Evolutionary conservation across 805 yeast species (phyloP), one percentile per base, ranked within the genome.

Genomic region (Starmerella asiatica): DNA sequence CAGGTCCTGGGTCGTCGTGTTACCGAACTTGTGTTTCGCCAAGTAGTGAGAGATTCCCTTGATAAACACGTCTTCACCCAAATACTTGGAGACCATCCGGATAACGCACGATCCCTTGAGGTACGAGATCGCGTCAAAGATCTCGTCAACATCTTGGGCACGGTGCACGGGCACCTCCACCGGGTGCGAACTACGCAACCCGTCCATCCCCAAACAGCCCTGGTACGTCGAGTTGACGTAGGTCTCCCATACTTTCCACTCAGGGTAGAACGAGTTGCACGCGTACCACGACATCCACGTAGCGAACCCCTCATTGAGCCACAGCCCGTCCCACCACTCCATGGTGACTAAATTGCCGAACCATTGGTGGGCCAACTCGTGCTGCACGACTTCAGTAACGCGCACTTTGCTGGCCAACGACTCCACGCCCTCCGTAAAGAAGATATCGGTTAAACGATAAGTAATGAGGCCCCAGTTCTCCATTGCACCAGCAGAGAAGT

Each of bases 271-370:
- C 47, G 69, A 59, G 54, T 79, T 76, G 38, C 77, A 77, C 15
- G 85, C 76, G 39, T 69, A 62, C 68, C 71, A 78, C 3, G 84
- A 81, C 55, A 79, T 79, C 76, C 82, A 82, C 21, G 94, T 82
- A 15, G 93, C 94, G 61, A 82, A 82, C 12, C 93, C 91, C 61
- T 82, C 93, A 55, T 82, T 82, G 45, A 82, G 70, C 93, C 93
- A 82, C 49, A 82, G 67, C 52, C 80, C 91, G 52, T 82, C 83
- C 94, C 94, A 82, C 91, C 93, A 83, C 53, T 79, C 75, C 93
- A 82, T 83, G 34, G 93, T 83, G 45, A 81, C 88, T 51, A 79
- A 69, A 59, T 83, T 78, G 40, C 94, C 93, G 54, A 82, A 83
- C 93, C 93, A 83, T 56, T 83, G 91, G 60, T 82, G 94, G 9